phyloP scores from a whole-genome alignment of 306 rosid species.

The Quercus cerris region DNA sequence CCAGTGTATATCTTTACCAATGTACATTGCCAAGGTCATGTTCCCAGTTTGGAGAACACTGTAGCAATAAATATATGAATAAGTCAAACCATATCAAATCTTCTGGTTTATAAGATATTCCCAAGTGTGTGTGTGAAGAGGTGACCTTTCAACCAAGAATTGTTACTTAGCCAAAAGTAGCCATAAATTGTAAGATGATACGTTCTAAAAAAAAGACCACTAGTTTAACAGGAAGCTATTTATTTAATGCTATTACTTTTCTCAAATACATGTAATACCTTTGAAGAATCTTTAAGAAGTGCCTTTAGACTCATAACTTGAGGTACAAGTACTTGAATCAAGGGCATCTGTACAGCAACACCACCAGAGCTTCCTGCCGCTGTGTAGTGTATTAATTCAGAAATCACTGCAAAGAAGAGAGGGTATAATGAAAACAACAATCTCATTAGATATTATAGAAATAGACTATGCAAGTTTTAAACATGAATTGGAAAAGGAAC shows the following conservation, averaged over 20 bases:
- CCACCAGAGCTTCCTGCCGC: slow-evolving; percentile 67
- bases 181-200: not conserved
- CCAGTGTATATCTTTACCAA: not conserved
- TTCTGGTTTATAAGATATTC: not conserved
- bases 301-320: slow-evolving; percentile 90
- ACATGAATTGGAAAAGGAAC: not conserved
- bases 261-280: slow-evolving; percentile 50
- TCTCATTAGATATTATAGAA: slow-evolving; percentile 5
- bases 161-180: not conserved
- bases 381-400: slow-evolving; percentile 94
- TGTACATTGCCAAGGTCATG: not conserved
- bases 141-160: not conserved
- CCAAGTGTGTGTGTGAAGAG: not conserved
- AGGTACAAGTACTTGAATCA: slow-evolving; percentile 95
- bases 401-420: slow-evolving; percentile 68
- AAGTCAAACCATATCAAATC: not conserved
- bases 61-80: not conserved
- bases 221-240: not conserved
- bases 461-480: not conserved
- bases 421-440: not conserved
- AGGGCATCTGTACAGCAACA: slow-evolving; percentile 73
- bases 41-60: not conserved
- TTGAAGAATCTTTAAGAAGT: slow-evolving; percentile 87
- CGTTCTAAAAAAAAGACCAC: not conserved
- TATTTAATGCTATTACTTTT: too few relatives aligned